phyloP scores from a whole-genome alignment of 768 basidiomycete genomes.

The Boletus insuetus region DNA sequence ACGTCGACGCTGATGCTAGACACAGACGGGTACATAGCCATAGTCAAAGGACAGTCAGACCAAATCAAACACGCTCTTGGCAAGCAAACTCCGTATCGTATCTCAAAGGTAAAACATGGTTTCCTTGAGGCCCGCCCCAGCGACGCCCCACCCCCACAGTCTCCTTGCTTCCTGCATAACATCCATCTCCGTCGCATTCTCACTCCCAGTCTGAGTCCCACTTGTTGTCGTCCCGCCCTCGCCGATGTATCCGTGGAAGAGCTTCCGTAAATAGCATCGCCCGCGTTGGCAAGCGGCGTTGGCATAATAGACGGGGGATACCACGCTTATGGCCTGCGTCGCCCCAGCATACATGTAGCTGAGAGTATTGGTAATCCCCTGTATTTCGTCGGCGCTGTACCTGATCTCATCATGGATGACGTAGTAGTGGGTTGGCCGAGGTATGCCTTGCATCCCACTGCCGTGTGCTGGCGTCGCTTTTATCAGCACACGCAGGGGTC shows the following conservation, averaged over 20 bases:
- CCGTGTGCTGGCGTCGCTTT: neutral
- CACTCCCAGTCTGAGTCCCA: neutral
- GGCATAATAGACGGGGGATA: neutral
- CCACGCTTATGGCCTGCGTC: neutral
- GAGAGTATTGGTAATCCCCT: neutral
- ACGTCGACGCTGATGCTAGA: too few species aligned
- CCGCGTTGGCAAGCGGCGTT: neutral
- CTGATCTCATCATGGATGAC: neutral
- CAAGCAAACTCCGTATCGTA: neutral
- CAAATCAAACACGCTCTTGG: too few species aligned
- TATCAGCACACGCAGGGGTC: neutral
- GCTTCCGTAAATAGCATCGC: neutral
- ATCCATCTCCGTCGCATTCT: neutral
- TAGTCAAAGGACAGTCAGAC: too few species aligned
- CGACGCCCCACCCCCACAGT: neutral
- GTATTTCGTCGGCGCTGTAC: neutral
- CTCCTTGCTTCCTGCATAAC: neutral
- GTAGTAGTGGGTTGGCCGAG: neutral
- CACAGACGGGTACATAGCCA: too few species aligned
- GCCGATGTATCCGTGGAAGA: neutral
- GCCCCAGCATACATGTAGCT: neutral
- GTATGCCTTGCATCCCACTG: neutral
- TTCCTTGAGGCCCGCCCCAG: neutral
- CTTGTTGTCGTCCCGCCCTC: neutral
- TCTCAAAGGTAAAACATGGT: neutral